Percentiles rank a stretch among this genome's conserved stretches.
phyloP scores from a whole-genome alignment of 2,329 filamentous ascomycete species.

The Hymenoscyphus occultus region DNA sequence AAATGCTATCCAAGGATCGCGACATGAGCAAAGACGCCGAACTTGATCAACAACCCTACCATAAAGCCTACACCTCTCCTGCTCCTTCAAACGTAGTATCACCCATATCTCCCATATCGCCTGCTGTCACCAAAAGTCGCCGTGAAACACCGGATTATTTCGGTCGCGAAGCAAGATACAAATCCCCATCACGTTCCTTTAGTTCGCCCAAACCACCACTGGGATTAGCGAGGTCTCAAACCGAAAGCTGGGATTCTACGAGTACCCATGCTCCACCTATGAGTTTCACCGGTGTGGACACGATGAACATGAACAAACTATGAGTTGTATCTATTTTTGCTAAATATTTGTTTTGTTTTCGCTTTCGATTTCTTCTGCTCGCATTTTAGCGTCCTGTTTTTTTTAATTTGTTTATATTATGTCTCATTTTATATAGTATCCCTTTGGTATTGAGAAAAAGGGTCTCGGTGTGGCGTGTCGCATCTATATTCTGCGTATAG shows the following conservation, averaged over 20 bases:
- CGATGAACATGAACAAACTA: conserved; percentile 34
- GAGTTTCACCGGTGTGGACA: conserved; percentile 29
- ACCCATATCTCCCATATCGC: conserved; percentile 25
- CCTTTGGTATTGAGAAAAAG: background rate
- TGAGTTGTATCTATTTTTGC: conserved; percentile 19
- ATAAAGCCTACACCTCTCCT: conserved; percentile 28
- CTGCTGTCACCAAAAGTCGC: conserved; percentile 28
- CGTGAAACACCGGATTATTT: conserved; percentile 39
- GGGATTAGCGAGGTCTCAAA: conserved; percentile 10
- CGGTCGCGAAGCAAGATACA: conserved; percentile 45
- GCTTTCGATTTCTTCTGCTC: conserved; percentile 9
- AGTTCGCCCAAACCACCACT: conserved; percentile 44
- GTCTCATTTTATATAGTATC: background rate
- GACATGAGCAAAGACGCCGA: conserved; percentile 25
- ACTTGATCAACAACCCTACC: background rate
- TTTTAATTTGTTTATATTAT: conserved; percentile 18
- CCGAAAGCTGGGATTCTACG: conserved; percentile 26
- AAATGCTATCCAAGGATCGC: conserved; percentile 63
- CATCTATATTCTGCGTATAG: background rate
- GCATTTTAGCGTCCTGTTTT: conserved; percentile 27
- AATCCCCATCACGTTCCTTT: conserved; percentile 46
- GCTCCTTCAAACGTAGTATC: conserved; percentile 20
- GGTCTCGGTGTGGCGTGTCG: background rate
- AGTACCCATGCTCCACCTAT: conserved; percentile 27
- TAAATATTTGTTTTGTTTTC: conserved; percentile 8